A percentile compares a stretch with the other conserved stretches of the same genome.
These are phyloP conservation scores for Schwanniomyces vanrijiae DNA, from an alignment of 805 yeast genomes.

Conservation along the genomic window DNA sequence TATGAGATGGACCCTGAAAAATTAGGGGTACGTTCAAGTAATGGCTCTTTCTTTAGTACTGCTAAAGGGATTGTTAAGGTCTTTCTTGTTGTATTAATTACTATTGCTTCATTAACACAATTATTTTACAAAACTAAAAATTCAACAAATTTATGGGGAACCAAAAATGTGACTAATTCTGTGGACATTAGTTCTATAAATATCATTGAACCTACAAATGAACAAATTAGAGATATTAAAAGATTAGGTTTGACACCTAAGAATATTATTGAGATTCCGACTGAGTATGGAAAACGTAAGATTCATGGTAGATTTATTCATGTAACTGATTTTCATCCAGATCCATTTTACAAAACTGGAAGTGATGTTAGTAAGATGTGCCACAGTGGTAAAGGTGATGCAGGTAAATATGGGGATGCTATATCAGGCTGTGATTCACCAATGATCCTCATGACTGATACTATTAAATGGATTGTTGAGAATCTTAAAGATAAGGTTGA, in stretches of 20 bases:
- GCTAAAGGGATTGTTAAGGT: neutral
- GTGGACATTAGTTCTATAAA: neutral
- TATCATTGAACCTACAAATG: neutral
- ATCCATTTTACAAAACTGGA: conserved; percentile 59
- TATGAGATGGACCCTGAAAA: neutral
- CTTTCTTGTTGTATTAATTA: neutral
- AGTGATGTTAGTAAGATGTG: conserved; percentile 49
- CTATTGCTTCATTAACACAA: neutral
- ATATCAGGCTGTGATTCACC: conserved; percentile 79
- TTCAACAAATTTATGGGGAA: neutral
- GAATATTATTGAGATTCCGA: conserved; percentile 23
- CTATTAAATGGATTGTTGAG: conserved; percentile 64
- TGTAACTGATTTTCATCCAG: conserved; percentile 86
- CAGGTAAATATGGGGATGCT: conserved; percentile 75
- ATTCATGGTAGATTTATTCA: conserved; percentile 82
- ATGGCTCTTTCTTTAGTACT: neutral
- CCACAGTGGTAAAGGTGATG: conserved; percentile 55
- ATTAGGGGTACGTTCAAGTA: neutral
- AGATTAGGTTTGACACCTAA: conserved; percentile 36
- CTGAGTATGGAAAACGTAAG: conserved; percentile 22
- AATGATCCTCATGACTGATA: conserved; percentile 54
- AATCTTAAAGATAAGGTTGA: conserved; percentile 76
- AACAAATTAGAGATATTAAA: conserved; percentile 5
- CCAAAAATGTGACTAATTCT: neutral
- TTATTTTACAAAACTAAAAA: neutral